Conservation (phyloP, 164 flowering plant species). For the Berberis thunbergii region DNA sequence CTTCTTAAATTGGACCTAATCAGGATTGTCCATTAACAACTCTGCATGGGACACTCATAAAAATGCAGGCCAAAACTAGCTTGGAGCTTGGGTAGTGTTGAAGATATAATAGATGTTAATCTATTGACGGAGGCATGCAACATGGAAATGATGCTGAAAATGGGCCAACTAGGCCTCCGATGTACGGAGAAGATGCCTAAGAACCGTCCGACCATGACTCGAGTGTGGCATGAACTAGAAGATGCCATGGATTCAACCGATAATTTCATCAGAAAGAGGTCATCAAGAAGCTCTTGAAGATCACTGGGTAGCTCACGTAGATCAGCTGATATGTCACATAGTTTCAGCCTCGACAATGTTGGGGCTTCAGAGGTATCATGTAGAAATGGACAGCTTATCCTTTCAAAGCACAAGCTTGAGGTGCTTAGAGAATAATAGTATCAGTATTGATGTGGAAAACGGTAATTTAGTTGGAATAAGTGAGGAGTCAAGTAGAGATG, state of each 20-base stretch:
- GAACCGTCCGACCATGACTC: constrained; percentile 59
- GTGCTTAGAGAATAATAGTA: constrained; percentile 33
- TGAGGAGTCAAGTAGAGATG: constrained; percentile 16
- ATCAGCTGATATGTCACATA: constrained; percentile 22
- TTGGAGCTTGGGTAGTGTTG: constrained; percentile 49
- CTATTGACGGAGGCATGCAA: constrained; percentile 49
- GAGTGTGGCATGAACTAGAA: constrained; percentile 52
- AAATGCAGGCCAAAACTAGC: constrained; percentile 49
- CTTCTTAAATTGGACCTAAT: background rate
- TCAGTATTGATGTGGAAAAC: constrained; percentile 32
- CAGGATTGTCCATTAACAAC: background rate
- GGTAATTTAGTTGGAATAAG: constrained; percentile 14
- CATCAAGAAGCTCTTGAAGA: constrained; percentile 10
- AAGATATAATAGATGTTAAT: constrained; percentile 50
- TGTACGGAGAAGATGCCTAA: constrained; percentile 46
- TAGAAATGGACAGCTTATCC: constrained; percentile 50
- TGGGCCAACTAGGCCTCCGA: constrained; percentile 50
- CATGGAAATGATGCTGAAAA: constrained; percentile 57
- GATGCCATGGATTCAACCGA: constrained; percentile 30
- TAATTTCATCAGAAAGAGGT: constrained; percentile 9
- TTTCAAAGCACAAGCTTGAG: constrained; percentile 41
- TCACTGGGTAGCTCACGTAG: background rate
- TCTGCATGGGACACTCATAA: background rate
- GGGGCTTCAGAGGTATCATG: constrained; percentile 41
- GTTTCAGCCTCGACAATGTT: constrained; percentile 44